These are phyloP conservation scores for Trichoderma sp. DNA, from an alignment of 2,329 filamentous ascomycete genomes.

Conservation along the genomic window DNA sequence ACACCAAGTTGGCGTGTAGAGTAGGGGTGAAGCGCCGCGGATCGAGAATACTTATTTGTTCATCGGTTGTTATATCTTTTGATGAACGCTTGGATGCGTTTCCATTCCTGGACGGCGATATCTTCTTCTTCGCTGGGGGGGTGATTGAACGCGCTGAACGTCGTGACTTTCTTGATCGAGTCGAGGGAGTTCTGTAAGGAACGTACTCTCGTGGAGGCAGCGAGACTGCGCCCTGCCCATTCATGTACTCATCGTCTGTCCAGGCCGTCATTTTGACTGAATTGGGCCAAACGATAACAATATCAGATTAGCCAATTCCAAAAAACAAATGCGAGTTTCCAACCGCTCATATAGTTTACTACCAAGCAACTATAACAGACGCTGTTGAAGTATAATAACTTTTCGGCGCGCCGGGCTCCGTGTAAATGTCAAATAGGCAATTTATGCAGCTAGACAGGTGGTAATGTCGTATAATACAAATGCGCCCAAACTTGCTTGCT, in stretches of 20 bases:
- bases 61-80: conserved; percentile 65
- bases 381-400: conserved; percentile 28
- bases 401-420: not conserved
- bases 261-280: conserved; percentile 55
- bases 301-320: not conserved
- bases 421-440: not conserved
- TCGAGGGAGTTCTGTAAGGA: conserved; percentile 73
- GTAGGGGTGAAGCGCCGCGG: conserved; percentile 93
- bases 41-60: conserved; percentile 76
- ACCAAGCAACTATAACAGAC: conserved; percentile 2
- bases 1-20: conserved; percentile 89
- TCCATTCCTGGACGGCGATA: conserved; percentile 60
- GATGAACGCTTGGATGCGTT: conserved; percentile 55
- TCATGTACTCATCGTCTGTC: conserved; percentile 65
- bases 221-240: conserved; percentile 57
- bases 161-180: conserved; percentile 62
- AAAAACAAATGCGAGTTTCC: not conserved
- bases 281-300: not conserved
- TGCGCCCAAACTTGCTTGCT: not conserved
- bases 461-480: not conserved
- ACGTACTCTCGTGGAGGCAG: conserved; percentile 73
- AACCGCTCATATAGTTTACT: not conserved
- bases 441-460: not conserved
- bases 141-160: conserved; percentile 70
- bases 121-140: conserved; percentile 58